Base-by-base conservation (phyloP, 139 green algal species). In the Chlorella sorokiniana region DNA sequence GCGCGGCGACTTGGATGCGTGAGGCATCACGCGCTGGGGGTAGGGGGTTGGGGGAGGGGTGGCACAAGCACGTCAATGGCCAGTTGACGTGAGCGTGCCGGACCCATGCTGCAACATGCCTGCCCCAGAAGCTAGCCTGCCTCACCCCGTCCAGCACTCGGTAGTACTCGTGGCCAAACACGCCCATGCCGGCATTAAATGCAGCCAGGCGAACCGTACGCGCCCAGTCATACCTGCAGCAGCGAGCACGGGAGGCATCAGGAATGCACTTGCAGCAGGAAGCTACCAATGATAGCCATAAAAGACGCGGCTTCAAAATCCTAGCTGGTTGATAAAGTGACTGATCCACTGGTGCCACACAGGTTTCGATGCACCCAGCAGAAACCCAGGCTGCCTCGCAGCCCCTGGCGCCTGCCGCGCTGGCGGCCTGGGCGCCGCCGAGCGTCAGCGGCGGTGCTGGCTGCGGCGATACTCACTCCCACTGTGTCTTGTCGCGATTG, bases 91-190 rank as follows among this genome's bases (percentile, higher is more conserved):
- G 48, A 59, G 48, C 14, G 48, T 59, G 48, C n/a, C n/a, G n/a
- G n/a, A n/a, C n/a, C n/a, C n/a, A n/a, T n/a, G n/a, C n/a, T n/a
- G n/a, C n/a, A n/a, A n/a, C n/a, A n/a, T n/a, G n/a, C n/a, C n/a
- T n/a, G n/a, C n/a, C n/a, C n/a, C n/a, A n/a, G n/a, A n/a, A n/a
- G n/a, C n/a, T n/a, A n/a, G n/a, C n/a, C n/a, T n/a, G n/a, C n/a
- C 79, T 76, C 40, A 84, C 79, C 79, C 41, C 68, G 37, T 88
- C 84, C 29, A 88, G 72, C 44, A 61, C 41, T 29, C 29, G 29
- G 74, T 88, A 88, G 48, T 85, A 88, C 35, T 81, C 78, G 25
- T 87, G 83, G 0, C 83, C 83, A n/a, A 87, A n/a, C 27, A 59
- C 79, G 35, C 70, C 70, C 31, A 71, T 62, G 35, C 71, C 79